Conservation (phyloP, 805 yeast species). For the Debaryomyces castellii region DNA sequence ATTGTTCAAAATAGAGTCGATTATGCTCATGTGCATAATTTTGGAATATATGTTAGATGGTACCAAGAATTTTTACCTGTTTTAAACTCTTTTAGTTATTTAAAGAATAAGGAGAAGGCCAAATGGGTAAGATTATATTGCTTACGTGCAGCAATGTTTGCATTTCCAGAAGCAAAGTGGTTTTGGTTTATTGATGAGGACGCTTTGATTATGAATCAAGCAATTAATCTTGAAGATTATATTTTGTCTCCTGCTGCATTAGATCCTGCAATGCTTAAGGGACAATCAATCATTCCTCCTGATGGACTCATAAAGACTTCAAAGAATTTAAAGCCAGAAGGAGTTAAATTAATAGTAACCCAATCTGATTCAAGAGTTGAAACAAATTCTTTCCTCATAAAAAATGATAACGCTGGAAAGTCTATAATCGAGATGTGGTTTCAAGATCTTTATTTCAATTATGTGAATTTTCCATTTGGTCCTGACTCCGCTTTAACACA, state of each 20-base stretch:
- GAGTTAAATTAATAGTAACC: slow-evolving; percentile 62
- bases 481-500: slow-evolving; percentile 79
- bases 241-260: slow-evolving; percentile 61
- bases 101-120: slow-evolving; percentile 40
- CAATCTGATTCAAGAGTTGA: slow-evolving; percentile 67
- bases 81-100: slow-evolving; percentile 43
- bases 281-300: slow-evolving; percentile 72
- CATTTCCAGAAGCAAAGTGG: slow-evolving; percentile 88
- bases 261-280: slow-evolving; percentile 62
- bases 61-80: slow-evolving; percentile 75
- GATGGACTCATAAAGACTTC: slow-evolving; percentile 69
- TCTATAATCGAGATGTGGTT: slow-evolving; percentile 78
- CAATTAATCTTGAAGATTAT: slow-evolving; percentile 58
- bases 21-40: slow-evolving; percentile 78
- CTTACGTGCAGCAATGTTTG: slow-evolving; percentile 86
- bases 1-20: slow-evolving; percentile 85
- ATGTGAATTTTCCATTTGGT: slow-evolving; percentile 56
- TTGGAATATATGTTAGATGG: slow-evolving; percentile 85
- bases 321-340: slow-evolving; percentile 52
- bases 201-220: slow-evolving; percentile 71
- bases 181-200: slow-evolving; percentile 86
- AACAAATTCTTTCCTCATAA: slow-evolving; percentile 69
- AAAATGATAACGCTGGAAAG: slow-evolving; percentile 62
- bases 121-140: slow-evolving; percentile 66
- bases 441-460: slow-evolving; percentile 68